Conservation (phyloP, 192 early-diverging fungal genomes). For the Geranomyces michiganensis region DNA sequence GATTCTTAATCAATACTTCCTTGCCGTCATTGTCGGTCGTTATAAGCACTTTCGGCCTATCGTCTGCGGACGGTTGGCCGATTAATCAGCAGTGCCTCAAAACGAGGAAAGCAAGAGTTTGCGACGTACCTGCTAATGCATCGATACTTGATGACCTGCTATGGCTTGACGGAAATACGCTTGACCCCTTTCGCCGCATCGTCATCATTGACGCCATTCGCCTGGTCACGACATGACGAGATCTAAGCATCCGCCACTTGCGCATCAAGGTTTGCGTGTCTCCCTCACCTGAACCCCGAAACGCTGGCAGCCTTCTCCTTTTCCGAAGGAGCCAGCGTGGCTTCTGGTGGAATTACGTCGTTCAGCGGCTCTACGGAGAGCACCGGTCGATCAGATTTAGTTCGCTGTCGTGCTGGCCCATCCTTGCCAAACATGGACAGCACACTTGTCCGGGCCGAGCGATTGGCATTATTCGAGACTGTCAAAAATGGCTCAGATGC, state of each 20-base stretch:
- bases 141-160: background rate
- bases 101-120: background rate
- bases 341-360: background rate
- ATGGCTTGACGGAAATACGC: background rate
- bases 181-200: constrained; percentile 3
- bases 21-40: constrained; percentile 20
- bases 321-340: background rate
- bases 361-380: background rate
- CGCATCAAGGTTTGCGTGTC: background rate
- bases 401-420: background rate
- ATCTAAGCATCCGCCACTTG: background rate
- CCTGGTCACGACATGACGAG: background rate
- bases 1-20: constrained; percentile 37
- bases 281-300: constrained; percentile 8
- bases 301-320: constrained; percentile 10
- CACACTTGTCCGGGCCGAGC: background rate
- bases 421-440: background rate
- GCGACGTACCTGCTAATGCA: background rate
- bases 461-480: background rate
- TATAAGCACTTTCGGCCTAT: constrained; percentile 19
- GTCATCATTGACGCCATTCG: constrained; percentile 11
- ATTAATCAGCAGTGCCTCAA: background rate
- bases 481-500: constrained; percentile 9
- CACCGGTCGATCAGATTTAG: background rate
- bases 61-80: background rate